phyloP scores from a whole-genome alignment of 2,329 filamentous ascomycete genomes.

The Stagonosporopsis rhizophila region DNA sequence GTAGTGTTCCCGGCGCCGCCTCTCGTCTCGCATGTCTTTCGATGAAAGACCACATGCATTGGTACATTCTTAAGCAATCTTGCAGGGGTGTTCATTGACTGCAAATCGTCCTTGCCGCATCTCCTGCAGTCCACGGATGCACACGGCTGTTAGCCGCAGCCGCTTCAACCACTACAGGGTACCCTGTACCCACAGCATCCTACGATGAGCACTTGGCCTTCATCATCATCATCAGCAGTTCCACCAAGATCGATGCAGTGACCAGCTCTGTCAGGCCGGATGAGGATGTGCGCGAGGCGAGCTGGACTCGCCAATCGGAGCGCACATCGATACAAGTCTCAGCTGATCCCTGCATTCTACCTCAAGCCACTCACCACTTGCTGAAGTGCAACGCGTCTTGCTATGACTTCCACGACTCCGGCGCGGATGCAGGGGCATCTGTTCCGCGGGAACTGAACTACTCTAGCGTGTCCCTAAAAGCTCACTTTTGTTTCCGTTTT shows the following conservation, averaged over 20 bases:
- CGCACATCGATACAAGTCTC: slow-evolving; percentile 34
- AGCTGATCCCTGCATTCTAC: slow-evolving; percentile 33
- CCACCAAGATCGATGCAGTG: slow-evolving; percentile 24
- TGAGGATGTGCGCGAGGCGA: slow-evolving; percentile 26
- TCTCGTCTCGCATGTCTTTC: background rate
- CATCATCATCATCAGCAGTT: slow-evolving; percentile 15
- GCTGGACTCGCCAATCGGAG: slow-evolving; percentile 44
- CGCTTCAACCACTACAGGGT: slow-evolving; percentile 23
- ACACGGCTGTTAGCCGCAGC: slow-evolving; percentile 4
- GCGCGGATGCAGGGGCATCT: slow-evolving; percentile 39
- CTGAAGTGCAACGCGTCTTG: slow-evolving; percentile 30
- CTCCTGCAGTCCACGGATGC: slow-evolving; percentile 2
- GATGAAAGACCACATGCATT: background rate
- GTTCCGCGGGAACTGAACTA: slow-evolving; percentile 38
- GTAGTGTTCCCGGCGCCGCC: background rate
- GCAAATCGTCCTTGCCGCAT: slow-evolving; percentile 9
- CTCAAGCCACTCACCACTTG: slow-evolving; percentile 37
- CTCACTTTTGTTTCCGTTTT: slow-evolving; percentile 28
- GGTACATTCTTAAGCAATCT: background rate
- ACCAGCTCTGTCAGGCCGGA: slow-evolving; percentile 16
- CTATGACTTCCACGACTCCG: slow-evolving; percentile 28
- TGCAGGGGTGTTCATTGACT: slow-evolving; percentile 9
- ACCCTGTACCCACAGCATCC: slow-evolving; percentile 9
- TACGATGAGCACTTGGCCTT: slow-evolving; percentile 8
- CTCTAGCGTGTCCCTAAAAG: slow-evolving; percentile 29